A percentile compares a stretch with the other conserved stretches of the same genome.
Conservation (phyloP, 2,329 filamentous ascomycete species). For the Pseudogymnoascus sp. region DNA sequence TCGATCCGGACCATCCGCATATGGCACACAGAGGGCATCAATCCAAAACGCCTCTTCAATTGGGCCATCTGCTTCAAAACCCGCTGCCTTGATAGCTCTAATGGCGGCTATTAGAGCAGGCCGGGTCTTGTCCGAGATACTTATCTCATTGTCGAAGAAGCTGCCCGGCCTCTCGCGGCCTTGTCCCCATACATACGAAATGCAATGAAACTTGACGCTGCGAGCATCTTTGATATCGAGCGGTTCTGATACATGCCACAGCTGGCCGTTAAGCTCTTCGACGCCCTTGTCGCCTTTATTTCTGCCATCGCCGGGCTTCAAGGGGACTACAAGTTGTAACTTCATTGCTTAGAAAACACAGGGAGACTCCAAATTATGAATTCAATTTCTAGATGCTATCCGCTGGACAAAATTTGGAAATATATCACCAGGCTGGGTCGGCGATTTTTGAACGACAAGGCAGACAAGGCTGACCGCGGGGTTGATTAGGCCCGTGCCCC, state of each 20-base stretch:
- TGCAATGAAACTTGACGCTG: conserved; percentile 15
- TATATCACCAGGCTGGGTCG: background rate
- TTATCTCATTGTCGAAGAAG: conserved; percentile 17
- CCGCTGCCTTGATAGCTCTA: conserved; percentile 12
- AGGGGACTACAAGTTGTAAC: conserved; percentile 15
- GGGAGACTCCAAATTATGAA: background rate
- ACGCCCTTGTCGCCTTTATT: conserved; percentile 13
- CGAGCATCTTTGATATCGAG: conserved; percentile 6
- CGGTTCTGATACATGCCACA: conserved; percentile 16
- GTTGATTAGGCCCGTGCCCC: background rate
- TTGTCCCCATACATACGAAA: conserved; percentile 19
- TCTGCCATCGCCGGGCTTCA: conserved; percentile 4
- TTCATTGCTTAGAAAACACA: background rate
- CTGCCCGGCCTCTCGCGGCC: conserved; percentile 14
- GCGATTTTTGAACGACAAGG: background rate
- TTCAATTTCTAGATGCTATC: background rate
- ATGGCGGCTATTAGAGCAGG: conserved; percentile 17
- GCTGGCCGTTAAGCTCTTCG: conserved; percentile 16
- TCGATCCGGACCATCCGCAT: conserved; percentile 12
- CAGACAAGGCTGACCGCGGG: background rate
- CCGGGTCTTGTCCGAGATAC: conserved; percentile 17
- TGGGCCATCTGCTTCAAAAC: background rate
- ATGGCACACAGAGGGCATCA: conserved; percentile 19
- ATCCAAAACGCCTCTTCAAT: conserved; percentile 18
- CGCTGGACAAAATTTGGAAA: background rate